Evolutionary conservation across 2,329 filamentous ascomycete species (phyloP), one percentile per base, ranked within the genome.

Genomic region (Macrophomina pseudophaseolina): DNA sequence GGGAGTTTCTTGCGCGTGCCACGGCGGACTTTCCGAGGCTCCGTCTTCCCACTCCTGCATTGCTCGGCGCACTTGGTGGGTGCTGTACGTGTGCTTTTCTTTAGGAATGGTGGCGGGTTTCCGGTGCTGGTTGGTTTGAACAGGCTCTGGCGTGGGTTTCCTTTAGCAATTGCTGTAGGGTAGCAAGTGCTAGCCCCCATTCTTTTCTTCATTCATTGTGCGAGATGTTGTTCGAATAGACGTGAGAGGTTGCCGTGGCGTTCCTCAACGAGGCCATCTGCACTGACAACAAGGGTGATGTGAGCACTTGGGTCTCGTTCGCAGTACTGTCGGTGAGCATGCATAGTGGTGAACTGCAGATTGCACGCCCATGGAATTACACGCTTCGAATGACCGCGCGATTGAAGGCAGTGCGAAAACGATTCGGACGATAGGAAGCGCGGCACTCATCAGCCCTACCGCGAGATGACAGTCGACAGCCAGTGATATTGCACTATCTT

Each of bases 1-100:
- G 64, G 58, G 64, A 66, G 64, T 66, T 66, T 66, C 32, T 62
- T 66, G 46, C 54, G 54, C 38, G 42, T 65, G 51, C 52, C 63
- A 16, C 49, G 62, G 62, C 62, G 62, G 62, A 54, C 32, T 46
- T 54, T 65, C 64, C 46, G 53, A 46, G 64, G 35, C 64, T 65
- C 49, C 52, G 63, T 51, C 63, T 51, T 51, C 49, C 60, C 42
- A 58, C 64, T 66, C 64, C 54, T 60, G 64, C 64, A 66, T 66
- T 66, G 46, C 33, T 52, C 63, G 64, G 64, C 64, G 64, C 53
- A 65, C 63, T 49, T 53, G 63, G 52, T 30, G 51, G 53, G 42
- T 56, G 58, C 58, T 62, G 58, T 49, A 33, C 28, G 56, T 52
- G 59, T 63, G 59, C 59, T 63, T 63, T 63, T 35, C 23, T 52